These are phyloP conservation scores for Dryas alaskensis DNA, from an alignment of 306 rosid genomes.

Conservation along the genomic window DNA sequence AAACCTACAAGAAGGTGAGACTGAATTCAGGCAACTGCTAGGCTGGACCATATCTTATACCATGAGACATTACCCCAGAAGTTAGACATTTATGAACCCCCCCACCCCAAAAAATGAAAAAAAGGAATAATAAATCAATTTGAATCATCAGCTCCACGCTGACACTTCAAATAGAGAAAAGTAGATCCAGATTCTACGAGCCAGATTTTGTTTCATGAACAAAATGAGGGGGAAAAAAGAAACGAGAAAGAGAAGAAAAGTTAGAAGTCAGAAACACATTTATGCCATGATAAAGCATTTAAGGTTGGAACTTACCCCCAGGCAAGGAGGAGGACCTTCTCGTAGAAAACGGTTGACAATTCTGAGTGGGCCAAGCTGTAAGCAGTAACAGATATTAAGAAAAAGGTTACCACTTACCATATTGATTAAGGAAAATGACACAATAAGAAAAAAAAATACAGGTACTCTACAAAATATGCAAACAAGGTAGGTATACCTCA, in stretches of 20 bases:
- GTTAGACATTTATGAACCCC: too few relatives aligned
- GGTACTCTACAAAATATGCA: neutral
- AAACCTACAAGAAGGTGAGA: too few relatives aligned
- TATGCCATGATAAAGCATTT: conserved; percentile 1
- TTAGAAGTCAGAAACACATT: neutral
- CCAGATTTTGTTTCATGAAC: neutral
- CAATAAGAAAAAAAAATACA: conserved; percentile 16
- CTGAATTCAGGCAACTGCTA: too few relatives aligned
- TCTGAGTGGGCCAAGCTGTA: conserved; percentile 99
- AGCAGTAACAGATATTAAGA: conserved; percentile 27
- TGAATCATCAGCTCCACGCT: too few relatives aligned
- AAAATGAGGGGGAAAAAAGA: neutral
- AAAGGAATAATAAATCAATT: too few relatives aligned
- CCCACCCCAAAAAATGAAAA: too few relatives aligned
- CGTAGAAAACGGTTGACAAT: conserved; percentile 94
- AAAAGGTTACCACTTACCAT: conserved; percentile 3
- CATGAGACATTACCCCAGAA: too few relatives aligned
- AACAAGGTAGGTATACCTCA: conserved; percentile 53
- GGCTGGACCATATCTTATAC: too few relatives aligned
- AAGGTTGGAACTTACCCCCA: conserved; percentile 79
- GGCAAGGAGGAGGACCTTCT: conserved; percentile 94
- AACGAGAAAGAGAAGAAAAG: neutral
- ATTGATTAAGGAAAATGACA: conserved; percentile 18
- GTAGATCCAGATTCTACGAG: neutral
- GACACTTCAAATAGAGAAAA: too few relatives aligned